phyloP scores from a whole-genome alignment of 352 stramenopile genomes.

The Elongisporangium anandrum region DNA sequence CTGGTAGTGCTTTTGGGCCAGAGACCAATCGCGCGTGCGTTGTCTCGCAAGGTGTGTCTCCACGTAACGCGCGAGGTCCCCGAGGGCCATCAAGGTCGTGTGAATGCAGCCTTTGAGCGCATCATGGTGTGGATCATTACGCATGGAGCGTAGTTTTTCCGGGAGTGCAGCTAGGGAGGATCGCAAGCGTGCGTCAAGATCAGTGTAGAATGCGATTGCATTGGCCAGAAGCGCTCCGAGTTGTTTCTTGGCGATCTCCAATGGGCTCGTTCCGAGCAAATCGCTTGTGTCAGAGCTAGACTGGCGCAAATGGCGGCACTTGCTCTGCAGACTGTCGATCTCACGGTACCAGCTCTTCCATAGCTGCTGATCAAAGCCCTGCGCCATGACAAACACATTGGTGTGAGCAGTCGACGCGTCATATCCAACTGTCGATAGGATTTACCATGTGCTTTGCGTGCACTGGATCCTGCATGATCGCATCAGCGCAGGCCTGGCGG shows the following conservation, averaged over 20 bases:
- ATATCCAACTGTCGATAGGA: not conserved
- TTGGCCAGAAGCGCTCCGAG: not conserved
- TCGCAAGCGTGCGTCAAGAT: slow-evolving; percentile 15
- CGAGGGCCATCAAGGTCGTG: slow-evolving; percentile 38
- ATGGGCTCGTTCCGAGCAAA: slow-evolving; percentile 8
- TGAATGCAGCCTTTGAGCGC: slow-evolving; percentile 32
- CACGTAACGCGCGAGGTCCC: slow-evolving; percentile 39
- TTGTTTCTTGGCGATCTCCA: slow-evolving; percentile 1
- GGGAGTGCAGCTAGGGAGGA: slow-evolving; percentile 6
- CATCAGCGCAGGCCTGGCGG: slow-evolving; percentile 26
- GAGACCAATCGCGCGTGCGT: slow-evolving; percentile 18
- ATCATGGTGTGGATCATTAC: slow-evolving; percentile 3
- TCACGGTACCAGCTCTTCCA: slow-evolving; percentile 69
- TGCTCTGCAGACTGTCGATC: slow-evolving; percentile 28
- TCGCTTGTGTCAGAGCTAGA: not conserved
- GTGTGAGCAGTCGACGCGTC: slow-evolving; percentile 1
- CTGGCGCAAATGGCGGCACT: not conserved
- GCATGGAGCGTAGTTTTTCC: slow-evolving; percentile 1
- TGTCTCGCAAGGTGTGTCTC: slow-evolving; percentile 17
- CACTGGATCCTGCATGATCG: slow-evolving; percentile 30
- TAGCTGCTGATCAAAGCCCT: slow-evolving; percentile 50
- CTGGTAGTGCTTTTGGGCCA: slow-evolving; percentile 28
- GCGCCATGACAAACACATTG: not conserved
- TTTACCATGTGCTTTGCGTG: slow-evolving; percentile 29
- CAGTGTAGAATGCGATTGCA: slow-evolving; percentile 19